phyloP scores from a whole-genome alignment of 1,284 basidiomycete species.

The Fomitopsis palustris region DNA sequence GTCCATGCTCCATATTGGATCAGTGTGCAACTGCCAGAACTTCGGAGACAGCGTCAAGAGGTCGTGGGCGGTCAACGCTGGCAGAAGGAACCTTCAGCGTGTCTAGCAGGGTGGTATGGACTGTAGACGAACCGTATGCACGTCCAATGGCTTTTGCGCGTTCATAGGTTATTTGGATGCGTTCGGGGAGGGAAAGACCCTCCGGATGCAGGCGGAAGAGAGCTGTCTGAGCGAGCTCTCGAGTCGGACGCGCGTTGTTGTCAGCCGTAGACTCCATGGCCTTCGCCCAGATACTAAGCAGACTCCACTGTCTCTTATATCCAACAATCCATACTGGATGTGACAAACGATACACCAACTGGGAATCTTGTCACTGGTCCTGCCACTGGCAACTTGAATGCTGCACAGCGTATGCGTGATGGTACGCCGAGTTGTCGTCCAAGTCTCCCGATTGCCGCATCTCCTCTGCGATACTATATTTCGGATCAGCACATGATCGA shows the following conservation, averaged over 20 bases:
- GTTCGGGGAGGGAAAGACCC: neutral
- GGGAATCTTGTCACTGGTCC: too few relatives aligned
- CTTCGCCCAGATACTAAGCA: too few relatives aligned
- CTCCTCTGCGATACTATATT: too few relatives aligned
- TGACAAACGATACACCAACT: too few relatives aligned
- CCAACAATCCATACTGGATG: too few relatives aligned
- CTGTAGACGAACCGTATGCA: neutral
- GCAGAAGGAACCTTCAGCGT: neutral
- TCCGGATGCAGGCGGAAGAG: conserved; percentile 1
- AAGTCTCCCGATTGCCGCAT: too few relatives aligned
- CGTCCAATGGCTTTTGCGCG: neutral
- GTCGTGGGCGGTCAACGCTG: conserved; percentile 34
- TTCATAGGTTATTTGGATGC: conserved; percentile 3
- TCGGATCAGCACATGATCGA: too few relatives aligned
- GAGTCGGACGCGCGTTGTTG: neutral
- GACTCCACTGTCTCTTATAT: too few relatives aligned
- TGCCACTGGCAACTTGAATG: too few relatives aligned
- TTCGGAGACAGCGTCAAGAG: conserved; percentile 29
- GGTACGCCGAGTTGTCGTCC: too few relatives aligned
- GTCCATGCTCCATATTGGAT: conserved; percentile 35
- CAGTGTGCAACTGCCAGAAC: conserved; percentile 40
- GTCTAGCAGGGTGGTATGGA: neutral
- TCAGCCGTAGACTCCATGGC: too few relatives aligned
- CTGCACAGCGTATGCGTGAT: too few relatives aligned
- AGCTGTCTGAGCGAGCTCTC: neutral